Percentiles rank a stretch among this genome's conserved stretches.
These are phyloP conservation scores for Talaromyces albobiverticillius DNA, from an alignment of 2,329 filamentous ascomycete species.

Conservation along the genomic window DNA sequence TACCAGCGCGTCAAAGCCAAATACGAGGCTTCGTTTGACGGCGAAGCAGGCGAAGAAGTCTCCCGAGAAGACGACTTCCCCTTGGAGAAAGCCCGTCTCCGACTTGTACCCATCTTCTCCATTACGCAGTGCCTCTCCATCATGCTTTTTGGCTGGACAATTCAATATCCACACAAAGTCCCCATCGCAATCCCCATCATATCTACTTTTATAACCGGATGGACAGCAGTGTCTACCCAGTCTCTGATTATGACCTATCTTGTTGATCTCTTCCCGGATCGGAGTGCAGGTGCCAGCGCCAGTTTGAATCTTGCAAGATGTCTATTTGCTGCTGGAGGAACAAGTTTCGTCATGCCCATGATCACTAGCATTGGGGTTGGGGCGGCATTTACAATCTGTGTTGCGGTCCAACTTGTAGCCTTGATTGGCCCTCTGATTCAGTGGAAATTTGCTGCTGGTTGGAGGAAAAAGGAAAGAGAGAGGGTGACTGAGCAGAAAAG, in stretches of 20 bases:
- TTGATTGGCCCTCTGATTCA: slow-evolving; percentile 47
- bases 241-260: slow-evolving; percentile 53
- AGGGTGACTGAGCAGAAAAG: neutral
- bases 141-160: slow-evolving; percentile 53
- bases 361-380: slow-evolving; percentile 48
- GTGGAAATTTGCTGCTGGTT: slow-evolving; percentile 38
- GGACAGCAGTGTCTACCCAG: slow-evolving; percentile 50
- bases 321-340: slow-evolving; percentile 51
- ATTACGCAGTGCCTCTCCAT: slow-evolving; percentile 47
- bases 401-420: slow-evolving; percentile 43
- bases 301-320: slow-evolving; percentile 54
- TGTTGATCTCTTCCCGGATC: slow-evolving; percentile 52
- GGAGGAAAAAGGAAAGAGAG: slow-evolving; percentile 28
- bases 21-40: slow-evolving; percentile 19
- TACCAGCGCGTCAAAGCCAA: slow-evolving; percentile 44
- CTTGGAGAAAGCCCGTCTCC: slow-evolving; percentile 52
- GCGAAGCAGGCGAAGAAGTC: neutral
- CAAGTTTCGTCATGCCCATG: slow-evolving; percentile 51
- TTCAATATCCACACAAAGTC: slow-evolving; percentile 41
- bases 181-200: slow-evolving; percentile 52
- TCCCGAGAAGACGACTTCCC: slow-evolving; percentile 37
- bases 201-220: slow-evolving; percentile 52
- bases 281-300: slow-evolving; percentile 52
- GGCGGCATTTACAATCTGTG: slow-evolving; percentile 48
- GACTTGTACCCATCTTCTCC: slow-evolving; percentile 47